phyloP scores from a whole-genome alignment of 805 yeast genomes.

The Barnettozyma sucrosica region DNA sequence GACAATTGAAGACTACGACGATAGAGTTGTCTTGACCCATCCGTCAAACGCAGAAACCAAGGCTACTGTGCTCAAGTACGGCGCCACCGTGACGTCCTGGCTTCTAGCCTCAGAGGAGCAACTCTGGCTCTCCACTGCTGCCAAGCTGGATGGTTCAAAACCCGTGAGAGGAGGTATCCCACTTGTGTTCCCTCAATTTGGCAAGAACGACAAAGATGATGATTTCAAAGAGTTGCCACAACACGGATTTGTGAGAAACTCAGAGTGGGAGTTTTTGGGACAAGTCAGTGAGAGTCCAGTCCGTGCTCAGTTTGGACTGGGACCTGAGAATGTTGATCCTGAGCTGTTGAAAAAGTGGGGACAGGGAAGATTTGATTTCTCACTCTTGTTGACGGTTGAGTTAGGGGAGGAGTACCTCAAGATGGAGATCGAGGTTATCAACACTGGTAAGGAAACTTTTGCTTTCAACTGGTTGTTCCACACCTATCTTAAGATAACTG shows the following conservation, averaged over 20 bases:
- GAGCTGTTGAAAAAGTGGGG: constrained; percentile 57
- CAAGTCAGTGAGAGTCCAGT: constrained; percentile 66
- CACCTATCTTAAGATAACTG: constrained; percentile 72
- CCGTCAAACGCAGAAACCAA: constrained; percentile 46
- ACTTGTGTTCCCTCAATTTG: constrained; percentile 89
- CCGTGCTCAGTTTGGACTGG: constrained; percentile 83
- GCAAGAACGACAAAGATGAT: constrained; percentile 55
- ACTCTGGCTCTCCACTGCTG: constrained; percentile 73
- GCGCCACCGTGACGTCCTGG: constrained; percentile 91
- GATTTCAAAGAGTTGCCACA: constrained; percentile 71
- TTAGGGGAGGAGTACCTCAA: constrained; percentile 52
- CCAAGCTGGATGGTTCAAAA: constrained; percentile 83
- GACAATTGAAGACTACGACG: constrained; percentile 59
- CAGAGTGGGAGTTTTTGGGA: constrained; percentile 92
- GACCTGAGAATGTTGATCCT: constrained; percentile 72
- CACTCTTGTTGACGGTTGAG: constrained; percentile 63
- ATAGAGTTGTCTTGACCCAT: constrained; percentile 53
- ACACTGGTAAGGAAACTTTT: constrained; percentile 57
- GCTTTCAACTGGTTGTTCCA: constrained; percentile 95
- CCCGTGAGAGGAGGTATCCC: constrained; percentile 99
- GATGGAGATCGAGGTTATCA: constrained; percentile 71
- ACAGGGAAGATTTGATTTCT: constrained; percentile 53
- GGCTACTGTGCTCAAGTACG: constrained; percentile 72
- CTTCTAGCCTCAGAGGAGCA: constrained; percentile 64
- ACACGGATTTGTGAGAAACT: constrained; percentile 92